These are phyloP conservation scores for Penicillium canescens DNA, from an alignment of 495 filamentous ascomycete genomes.

Conservation along the genomic window DNA sequence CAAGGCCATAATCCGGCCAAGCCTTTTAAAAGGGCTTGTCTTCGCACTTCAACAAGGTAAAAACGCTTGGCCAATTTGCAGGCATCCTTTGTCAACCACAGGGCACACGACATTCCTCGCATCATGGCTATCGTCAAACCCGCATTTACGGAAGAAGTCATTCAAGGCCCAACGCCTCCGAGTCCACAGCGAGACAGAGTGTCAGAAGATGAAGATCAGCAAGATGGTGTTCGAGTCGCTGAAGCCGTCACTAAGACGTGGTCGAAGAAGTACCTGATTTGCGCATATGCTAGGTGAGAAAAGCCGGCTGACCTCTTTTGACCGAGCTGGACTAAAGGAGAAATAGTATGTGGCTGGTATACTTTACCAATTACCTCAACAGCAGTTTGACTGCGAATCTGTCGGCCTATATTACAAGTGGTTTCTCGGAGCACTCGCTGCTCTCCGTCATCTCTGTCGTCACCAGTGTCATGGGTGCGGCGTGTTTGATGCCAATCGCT, in stretches of 20 bases:
- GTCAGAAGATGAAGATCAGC: conserved; percentile 11
- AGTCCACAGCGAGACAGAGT: background rate
- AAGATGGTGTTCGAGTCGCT: conserved; percentile 27
- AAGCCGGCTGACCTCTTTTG: background rate
- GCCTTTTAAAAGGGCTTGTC: no score
- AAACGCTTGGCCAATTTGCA: no score
- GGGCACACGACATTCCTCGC: no score
- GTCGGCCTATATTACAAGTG: conserved; percentile 29
- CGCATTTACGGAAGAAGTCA: background rate
- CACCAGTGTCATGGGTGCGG: conserved; percentile 53
- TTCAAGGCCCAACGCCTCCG: background rate
- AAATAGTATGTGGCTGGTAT: conserved; percentile 29
- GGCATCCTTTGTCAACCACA: no score
- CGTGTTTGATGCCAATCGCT: conserved; percentile 61
- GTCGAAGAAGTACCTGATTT: conserved; percentile 21
- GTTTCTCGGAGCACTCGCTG: conserved; percentile 31
- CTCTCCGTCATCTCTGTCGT: conserved; percentile 32
- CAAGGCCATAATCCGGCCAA: background rate
- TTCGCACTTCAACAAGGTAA: no score
- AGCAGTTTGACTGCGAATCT: conserved; percentile 17
- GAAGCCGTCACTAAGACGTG: conserved; percentile 27
- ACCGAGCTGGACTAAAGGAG: no score
- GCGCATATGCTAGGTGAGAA: conserved; percentile 24
- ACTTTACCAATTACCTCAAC: conserved; percentile 23
- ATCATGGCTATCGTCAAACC: background rate